Conservation (phyloP, 352 stramenopile species). For the Phytopythium helicoides region DNA sequence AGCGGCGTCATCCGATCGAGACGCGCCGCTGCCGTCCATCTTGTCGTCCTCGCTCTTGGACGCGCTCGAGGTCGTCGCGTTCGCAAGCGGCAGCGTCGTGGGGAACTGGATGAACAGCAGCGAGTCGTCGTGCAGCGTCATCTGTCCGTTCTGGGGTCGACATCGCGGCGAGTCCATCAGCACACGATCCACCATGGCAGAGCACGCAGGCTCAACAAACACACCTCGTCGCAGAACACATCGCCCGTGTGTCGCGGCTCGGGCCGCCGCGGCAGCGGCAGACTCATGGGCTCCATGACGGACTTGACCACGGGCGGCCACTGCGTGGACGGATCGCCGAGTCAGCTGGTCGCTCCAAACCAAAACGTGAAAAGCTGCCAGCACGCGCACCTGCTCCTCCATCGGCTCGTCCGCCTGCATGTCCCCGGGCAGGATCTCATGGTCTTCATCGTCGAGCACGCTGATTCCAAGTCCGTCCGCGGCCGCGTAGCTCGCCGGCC, state of each 20-base stretch:
- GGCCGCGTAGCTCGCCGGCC: conserved; percentile 44
- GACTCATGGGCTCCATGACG: conserved; percentile 78
- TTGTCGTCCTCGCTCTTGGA: conserved; percentile 28
- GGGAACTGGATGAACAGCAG: conserved; percentile 84
- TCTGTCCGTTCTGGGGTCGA: conserved; percentile 30
- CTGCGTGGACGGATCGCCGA: no score
- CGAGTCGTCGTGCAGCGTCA: conserved; percentile 59
- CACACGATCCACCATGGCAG: not conserved
- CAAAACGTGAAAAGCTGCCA: not conserved
- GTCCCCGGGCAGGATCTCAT: conserved; percentile 31
- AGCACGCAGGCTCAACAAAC: not conserved
- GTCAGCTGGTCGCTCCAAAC: no score
- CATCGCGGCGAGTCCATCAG: not conserved
- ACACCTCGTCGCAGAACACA: conserved; percentile 59
- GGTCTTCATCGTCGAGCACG: conserved; percentile 74
- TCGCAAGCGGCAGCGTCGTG: conserved; percentile 75
- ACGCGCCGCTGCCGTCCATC: conserved; percentile 20
- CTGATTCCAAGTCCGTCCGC: conserved; percentile 84
- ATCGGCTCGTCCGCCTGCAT: conserved; percentile 54
- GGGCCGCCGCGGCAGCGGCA: conserved; percentile 64
- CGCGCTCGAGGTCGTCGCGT: conserved; percentile 18
- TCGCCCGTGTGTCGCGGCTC: conserved; percentile 58
- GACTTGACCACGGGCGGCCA: conserved; percentile 82
- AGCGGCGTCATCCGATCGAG: conserved; percentile 6
- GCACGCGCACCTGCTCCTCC: conserved; percentile 32